Percentiles rank a stretch among this genome's conserved stretches.
phyloP scores from a whole-genome alignment of 768 basidiomycete species.

The Collybia mongolica region DNA sequence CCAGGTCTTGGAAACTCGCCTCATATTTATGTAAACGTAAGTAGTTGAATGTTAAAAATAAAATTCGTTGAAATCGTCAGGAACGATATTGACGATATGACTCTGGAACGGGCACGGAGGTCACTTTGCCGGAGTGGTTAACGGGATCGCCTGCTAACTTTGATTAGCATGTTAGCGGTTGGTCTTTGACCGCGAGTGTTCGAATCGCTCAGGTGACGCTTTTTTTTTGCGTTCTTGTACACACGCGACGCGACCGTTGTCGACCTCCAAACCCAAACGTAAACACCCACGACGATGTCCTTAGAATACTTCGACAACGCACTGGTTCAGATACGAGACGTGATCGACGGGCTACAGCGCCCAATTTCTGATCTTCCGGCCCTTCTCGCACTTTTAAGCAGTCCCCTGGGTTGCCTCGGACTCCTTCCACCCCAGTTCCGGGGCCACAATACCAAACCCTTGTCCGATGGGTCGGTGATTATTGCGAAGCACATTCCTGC shows the following conservation, averaged over 20 bases:
- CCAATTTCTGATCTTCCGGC: constrained; percentile 46
- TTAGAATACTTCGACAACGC: constrained; percentile 9
- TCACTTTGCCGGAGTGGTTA: constrained; percentile 97
- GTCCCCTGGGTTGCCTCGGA: constrained; percentile 55
- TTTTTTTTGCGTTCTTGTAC: constrained; percentile 44
- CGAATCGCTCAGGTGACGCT: constrained; percentile 53
- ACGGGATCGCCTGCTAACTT: constrained; percentile 75
- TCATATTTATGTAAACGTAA: too few species aligned
- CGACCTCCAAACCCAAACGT: too few species aligned
- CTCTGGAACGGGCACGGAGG: too few species aligned
- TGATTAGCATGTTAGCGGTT: constrained; percentile 33
- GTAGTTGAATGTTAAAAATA: too few species aligned
- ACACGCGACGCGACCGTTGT: constrained; percentile 45
- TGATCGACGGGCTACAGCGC: constrained; percentile 43
- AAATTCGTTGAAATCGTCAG: too few species aligned
- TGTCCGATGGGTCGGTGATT: constrained; percentile 29
- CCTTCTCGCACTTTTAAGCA: constrained; percentile 54
- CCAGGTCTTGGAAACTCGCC: too few species aligned
- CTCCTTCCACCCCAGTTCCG: constrained; percentile 61
- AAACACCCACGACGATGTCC: too few species aligned
- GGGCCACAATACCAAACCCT: constrained; percentile 38
- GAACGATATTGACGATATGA: too few species aligned
- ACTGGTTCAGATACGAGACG: constrained; percentile 29
- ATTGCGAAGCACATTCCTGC: constrained; percentile 42
- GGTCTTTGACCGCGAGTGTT: constrained; percentile 52